Evolutionary conservation across 1,284 basidiomycete genomes (phyloP), one percentile per base, ranked within the genome.

Genomic region (Bjerkandera adusta): DNA sequence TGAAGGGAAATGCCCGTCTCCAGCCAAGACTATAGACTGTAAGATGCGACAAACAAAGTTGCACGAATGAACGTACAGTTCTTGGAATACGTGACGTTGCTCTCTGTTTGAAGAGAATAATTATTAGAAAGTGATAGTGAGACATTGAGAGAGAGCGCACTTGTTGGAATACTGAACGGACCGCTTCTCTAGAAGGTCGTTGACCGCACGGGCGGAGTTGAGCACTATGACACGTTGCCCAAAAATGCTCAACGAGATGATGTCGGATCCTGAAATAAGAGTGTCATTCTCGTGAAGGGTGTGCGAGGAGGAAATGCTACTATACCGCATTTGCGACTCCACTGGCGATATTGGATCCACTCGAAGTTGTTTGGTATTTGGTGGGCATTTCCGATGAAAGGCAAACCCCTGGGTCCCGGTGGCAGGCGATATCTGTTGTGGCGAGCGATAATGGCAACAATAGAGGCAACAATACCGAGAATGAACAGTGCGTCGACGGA

Each of bases 251-350:
- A 39, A 22, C 11, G 34, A 40, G 3, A 46, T 37, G 3, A 46
- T 30, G n/a, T 46, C 45, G 8, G 71, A 42, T 4, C 30, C 45
- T 46, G n/a, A n/a, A n/a, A n/a, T n/a, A n/a, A 4, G 20, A 25
- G 1, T 18, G 13, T 21, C 12, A 29, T 16, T 25, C 5, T 4
- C 18, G n/a, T n/a, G n/a, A n/a, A n/a, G n/a, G n/a, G n/a, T n/a
- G n/a, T n/a, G n/a, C n/a, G n/a, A 30, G n/a, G n/a, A n/a, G n/a
- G n/a, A n/a, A n/a, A n/a, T n/a, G n/a, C n/a, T n/a, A 20, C 44
- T 37, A n/a, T 13, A 46, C 45, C 37, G 15, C 34, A 40, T n/a
- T 46, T 29, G 5, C 29, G 45, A 2, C 36, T 30, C 45, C 45
- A 46, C 15, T 39, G 8, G 11, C 34, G 26, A 30, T 30, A 42